A percentile compares a stretch with the other conserved stretches of the same genome.
phyloP scores from a whole-genome alignment of 805 yeast genomes.

The Ogataea haglerorum region DNA sequence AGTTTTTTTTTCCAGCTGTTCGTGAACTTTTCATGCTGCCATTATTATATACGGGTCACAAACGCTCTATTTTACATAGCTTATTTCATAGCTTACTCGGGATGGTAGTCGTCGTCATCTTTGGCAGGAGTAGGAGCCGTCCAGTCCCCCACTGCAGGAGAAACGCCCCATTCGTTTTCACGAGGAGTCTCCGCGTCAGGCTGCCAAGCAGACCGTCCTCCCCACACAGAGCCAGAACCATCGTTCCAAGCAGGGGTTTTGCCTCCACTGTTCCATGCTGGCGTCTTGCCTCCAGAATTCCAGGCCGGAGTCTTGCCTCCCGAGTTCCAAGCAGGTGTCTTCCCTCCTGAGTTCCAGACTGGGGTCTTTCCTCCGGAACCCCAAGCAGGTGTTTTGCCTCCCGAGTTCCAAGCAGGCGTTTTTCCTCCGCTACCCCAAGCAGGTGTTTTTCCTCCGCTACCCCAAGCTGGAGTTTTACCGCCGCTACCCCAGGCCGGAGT shows the following conservation, averaged over 20 bases:
- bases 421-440: slow-evolving; percentile 43
- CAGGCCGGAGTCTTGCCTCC: slow-evolving; percentile 46
- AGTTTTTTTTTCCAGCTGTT: slow-evolving; percentile 5
- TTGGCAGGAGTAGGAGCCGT: slow-evolving; percentile 45
- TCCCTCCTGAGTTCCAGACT: slow-evolving; percentile 42
- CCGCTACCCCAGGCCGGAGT: slow-evolving; percentile 29
- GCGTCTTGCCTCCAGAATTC: slow-evolving; percentile 39
- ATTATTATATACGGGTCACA: slow-evolving; percentile 3
- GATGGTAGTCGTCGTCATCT: slow-evolving; percentile 27
- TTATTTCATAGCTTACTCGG: slow-evolving; percentile 10
- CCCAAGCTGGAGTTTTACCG: slow-evolving; percentile 43
- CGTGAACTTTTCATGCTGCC: slow-evolving; percentile 4
- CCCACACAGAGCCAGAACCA: slow-evolving; percentile 27
- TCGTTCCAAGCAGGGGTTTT: slow-evolving; percentile 42
- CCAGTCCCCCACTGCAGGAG: slow-evolving; percentile 46
- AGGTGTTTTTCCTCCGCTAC: slow-evolving; percentile 37
- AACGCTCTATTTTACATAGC: neutral
- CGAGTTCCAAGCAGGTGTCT: slow-evolving; percentile 38
- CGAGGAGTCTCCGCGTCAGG: slow-evolving; percentile 28
- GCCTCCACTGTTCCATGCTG: slow-evolving; percentile 44
- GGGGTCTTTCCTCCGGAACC: slow-evolving; percentile 37
- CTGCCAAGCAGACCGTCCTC: slow-evolving; percentile 44
- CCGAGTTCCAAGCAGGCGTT: slow-evolving; percentile 47
- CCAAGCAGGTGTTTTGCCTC: slow-evolving; percentile 44
- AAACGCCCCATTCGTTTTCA: slow-evolving; percentile 37